Conservation (phyloP, 108 stramenopile genomes). For the Aureococcus anophagefferens region DNA sequence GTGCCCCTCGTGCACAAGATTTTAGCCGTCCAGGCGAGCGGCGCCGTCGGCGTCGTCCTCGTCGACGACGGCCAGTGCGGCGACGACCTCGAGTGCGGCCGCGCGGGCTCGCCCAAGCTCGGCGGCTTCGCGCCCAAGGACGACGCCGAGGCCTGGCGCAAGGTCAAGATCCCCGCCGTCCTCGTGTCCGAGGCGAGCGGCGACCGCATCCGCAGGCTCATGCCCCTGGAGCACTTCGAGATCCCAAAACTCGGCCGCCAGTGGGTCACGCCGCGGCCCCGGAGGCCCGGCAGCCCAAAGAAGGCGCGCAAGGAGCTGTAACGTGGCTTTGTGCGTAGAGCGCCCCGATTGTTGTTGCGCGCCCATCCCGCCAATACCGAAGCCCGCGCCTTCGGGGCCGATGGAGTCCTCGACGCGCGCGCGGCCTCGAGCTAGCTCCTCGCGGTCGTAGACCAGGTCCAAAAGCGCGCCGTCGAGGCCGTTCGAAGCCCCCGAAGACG, state of each 20-base stretch:
- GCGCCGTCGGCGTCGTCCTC: slow-evolving; percentile 1
- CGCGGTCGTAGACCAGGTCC: too few relatives aligned
- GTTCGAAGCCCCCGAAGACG: too few relatives aligned
- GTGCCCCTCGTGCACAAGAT: background rate
- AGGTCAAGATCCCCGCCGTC: background rate
- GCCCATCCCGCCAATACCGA: too few relatives aligned
- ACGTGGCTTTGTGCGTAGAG: too few relatives aligned
- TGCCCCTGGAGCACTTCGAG: background rate
- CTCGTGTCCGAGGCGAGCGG: background rate
- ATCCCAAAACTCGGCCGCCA: background rate
- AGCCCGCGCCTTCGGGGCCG: too few relatives aligned
- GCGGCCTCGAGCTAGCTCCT: too few relatives aligned
- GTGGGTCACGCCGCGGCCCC: background rate
- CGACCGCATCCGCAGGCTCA: background rate
- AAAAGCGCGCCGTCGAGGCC: too few relatives aligned
- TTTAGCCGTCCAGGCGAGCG: background rate
- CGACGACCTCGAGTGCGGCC: background rate
- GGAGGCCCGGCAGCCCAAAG: too few relatives aligned
- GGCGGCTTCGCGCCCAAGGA: background rate
- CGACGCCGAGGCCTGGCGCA: background rate
- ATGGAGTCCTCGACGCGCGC: too few relatives aligned
- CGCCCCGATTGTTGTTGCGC: too few relatives aligned
- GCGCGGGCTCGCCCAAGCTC: background rate
- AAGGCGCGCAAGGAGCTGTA: too few relatives aligned
- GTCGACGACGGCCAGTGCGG: background rate